phyloP scores from a whole-genome alignment of 2,329 filamentous ascomycete genomes.

The Microdochium bolleyi region DNA sequence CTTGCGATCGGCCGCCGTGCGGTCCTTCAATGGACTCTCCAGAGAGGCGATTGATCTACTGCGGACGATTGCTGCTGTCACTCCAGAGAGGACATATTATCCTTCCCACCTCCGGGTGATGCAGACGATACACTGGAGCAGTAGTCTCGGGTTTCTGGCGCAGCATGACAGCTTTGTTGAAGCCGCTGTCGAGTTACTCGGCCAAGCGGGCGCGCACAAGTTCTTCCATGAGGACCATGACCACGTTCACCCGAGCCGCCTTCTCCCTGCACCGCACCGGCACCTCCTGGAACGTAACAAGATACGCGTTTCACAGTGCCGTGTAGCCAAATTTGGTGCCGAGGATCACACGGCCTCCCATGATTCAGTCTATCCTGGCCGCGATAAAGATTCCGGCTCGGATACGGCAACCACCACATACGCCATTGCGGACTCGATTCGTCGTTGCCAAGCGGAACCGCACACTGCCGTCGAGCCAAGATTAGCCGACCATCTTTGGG shows the following conservation, averaged over 20 bases:
- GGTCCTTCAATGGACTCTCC: slow-evolving; percentile 34
- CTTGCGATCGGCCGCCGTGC: slow-evolving; percentile 36
- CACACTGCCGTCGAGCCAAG: background rate
- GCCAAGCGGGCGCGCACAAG: slow-evolving; percentile 16
- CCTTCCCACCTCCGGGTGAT: slow-evolving; percentile 30
- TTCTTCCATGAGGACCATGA: slow-evolving; percentile 19
- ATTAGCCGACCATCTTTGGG: background rate
- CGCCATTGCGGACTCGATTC: background rate
- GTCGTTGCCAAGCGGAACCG: background rate
- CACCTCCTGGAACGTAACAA: slow-evolving; percentile 6
- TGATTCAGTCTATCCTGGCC: slow-evolving; percentile 22
- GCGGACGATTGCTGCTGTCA: slow-evolving; percentile 25
- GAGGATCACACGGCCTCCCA: slow-evolving; percentile 19
- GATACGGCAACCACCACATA: background rate
- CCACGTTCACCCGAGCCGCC: background rate
- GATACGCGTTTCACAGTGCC: slow-evolving; percentile 9
- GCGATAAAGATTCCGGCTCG: slow-evolving; percentile 14
- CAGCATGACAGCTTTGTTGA: slow-evolving; percentile 35
- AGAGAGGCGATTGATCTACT: slow-evolving; percentile 25
- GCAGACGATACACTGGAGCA: slow-evolving; percentile 37
- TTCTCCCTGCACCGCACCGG: slow-evolving; percentile 11
- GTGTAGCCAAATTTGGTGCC: slow-evolving; percentile 25
- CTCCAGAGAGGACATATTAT: slow-evolving; percentile 36
- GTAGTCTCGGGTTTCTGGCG: slow-evolving; percentile 25
- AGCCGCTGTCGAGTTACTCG: slow-evolving; percentile 24